phyloP scores from a whole-genome alignment of 2,329 filamentous ascomycete genomes.

The Ceratocystis colombiana region DNA sequence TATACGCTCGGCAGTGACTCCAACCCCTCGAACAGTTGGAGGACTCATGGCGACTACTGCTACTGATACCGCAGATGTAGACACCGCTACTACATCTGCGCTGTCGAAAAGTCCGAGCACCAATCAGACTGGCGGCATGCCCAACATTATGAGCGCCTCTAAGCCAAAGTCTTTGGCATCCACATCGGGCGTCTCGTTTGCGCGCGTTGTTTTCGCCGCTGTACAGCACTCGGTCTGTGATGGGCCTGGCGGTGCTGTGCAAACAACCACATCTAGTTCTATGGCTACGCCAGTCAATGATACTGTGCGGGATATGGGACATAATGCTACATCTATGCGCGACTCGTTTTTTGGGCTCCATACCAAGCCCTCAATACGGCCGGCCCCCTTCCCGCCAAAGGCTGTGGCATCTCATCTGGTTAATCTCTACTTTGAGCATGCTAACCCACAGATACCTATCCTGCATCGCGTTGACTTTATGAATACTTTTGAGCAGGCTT shows the following conservation, averaged over 20 bases:
- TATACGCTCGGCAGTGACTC: conserved; percentile 19
- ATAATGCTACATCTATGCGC: conserved; percentile 59
- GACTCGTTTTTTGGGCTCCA: conserved; percentile 97
- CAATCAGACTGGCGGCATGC: conserved; percentile 43
- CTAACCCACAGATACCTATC: conserved; percentile 91
- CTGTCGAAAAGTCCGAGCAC: conserved; percentile 2
- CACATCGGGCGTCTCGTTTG: conserved; percentile 86
- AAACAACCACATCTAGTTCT: conserved; percentile 28
- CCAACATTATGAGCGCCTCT: conserved; percentile 65
- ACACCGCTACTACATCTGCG: not conserved
- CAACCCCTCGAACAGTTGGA: not conserved
- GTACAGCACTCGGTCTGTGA: conserved; percentile 63
- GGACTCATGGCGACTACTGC: not conserved
- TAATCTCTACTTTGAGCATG: conserved; percentile 85
- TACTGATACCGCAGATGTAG: not conserved
- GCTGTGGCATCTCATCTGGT: conserved; percentile 64
- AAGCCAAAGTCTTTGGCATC: conserved; percentile 75
- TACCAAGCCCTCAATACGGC: conserved; percentile 76
- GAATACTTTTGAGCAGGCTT: conserved; percentile 74
- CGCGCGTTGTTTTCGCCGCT: conserved; percentile 84
- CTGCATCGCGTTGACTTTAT: conserved; percentile 83
- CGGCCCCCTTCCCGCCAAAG: conserved; percentile 71
- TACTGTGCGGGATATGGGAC: conserved; percentile 32
- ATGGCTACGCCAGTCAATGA: conserved; percentile 19
- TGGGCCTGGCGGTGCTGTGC: conserved; percentile 28